Base-by-base conservation (phyloP, 2,329 filamentous ascomycete species). In the Colletotrichum salicis region DNA sequence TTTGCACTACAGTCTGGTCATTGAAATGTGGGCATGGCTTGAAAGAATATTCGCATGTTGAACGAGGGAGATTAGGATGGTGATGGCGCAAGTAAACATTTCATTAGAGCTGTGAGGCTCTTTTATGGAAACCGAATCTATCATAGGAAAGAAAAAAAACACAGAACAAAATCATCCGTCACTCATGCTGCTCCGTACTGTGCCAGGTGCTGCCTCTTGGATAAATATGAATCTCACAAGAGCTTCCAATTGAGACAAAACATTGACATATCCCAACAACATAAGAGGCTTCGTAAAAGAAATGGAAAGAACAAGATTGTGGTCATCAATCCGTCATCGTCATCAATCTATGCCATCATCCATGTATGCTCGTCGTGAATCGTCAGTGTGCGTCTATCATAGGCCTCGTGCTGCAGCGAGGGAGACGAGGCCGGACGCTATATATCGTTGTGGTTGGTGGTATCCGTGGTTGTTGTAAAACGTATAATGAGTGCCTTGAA, bases 81-180 rank as follows among this genome's bases (percentile, higher is more conserved):
- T 35, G 7, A n/a, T n/a, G 22, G 3, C 52, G 51, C 15, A 37
- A 11, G 29, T n/a, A 12, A 10, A 35, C 37, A 48, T 60, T 52
- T 70, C 54, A 57, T 72, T 62, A 56, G 70, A 70, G 59, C 70
- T 27, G 55, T 60, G 70, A 64, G 59, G 70, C 70, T 70, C 70
- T 51, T 72, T 60, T 41, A 54, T 33, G 48, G 55, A 55, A 62
- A 64, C 27, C 27, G 24, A n/a, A 22, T 72, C 59, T 69, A 72
- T 60, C 33, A 31, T 15, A 11, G 41, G 41, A 31, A 29, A 63
- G 4, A 19, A 41, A 19, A 41, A 41, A 41, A 13, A 41, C 37
- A 8, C 1, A 24, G 8, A 45, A 45, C 41, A 19, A 19, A 59
- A 41, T 48, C n/a, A 31, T 64, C 29, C 19, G 1, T 10, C 24